These are phyloP conservation scores for Metschnikowia shivogae DNA, from an alignment of 805 yeast species.

Conservation along the genomic window DNA sequence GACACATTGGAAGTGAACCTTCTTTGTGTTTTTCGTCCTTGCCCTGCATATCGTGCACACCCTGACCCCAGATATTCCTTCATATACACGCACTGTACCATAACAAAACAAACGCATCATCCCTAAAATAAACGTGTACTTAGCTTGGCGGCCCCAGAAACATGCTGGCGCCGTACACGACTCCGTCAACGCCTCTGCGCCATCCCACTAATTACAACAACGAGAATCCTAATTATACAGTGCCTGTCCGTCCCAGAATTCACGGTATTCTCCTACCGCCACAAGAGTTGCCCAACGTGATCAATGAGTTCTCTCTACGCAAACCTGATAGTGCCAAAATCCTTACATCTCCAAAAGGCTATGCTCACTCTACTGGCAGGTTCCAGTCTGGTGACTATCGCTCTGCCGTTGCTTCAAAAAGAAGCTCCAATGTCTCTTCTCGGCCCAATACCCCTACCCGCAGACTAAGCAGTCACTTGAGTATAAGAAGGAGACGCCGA, in stretches of 20 bases:
- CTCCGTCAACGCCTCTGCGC: conserved; percentile 20
- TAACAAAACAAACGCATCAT: conserved; percentile 6
- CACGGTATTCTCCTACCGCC: conserved; percentile 21
- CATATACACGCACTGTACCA: conserved; percentile 1
- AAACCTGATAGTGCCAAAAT: conserved; percentile 1
- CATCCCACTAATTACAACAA: conserved; percentile 2
- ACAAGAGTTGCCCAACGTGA: conserved; percentile 18
- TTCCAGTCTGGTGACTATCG: neutral
- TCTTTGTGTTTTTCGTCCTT: too few relatives aligned
- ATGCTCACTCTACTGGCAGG: neutral
- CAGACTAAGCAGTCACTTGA: conserved; percentile 13
- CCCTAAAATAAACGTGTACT: neutral
- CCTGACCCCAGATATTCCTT: conserved; percentile 5
- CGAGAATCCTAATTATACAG: conserved; percentile 11
- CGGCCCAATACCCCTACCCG: conserved; percentile 13
- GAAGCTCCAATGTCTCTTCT: conserved; percentile 5
- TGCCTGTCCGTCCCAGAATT: conserved; percentile 11
- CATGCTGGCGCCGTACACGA: conserved; percentile 16
- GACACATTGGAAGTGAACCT: too few relatives aligned
- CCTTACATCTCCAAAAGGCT: neutral
- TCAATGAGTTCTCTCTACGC: conserved; percentile 12
- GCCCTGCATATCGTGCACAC: too few relatives aligned
- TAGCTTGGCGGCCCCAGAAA: neutral
- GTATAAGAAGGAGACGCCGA: conserved; percentile 15
- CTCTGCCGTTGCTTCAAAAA: neutral